These are phyloP conservation scores for Linum usitatissimum DNA, from an alignment of 345 rosid genomes.

Conservation along the genomic window DNA sequence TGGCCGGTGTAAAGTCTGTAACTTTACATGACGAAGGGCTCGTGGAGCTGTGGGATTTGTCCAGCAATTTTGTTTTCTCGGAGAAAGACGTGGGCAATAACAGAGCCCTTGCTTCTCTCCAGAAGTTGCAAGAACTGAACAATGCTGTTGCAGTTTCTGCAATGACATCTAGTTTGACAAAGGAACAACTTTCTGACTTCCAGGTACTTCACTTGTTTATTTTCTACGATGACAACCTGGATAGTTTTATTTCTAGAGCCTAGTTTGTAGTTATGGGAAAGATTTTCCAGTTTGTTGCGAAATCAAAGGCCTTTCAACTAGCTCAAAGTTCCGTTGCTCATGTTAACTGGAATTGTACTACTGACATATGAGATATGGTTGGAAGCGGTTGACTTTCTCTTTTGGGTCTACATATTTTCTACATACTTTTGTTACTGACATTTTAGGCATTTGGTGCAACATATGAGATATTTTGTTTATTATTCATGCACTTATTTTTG, in stretches of 20 bases:
- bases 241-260: too few species aligned
- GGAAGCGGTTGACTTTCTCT: too few species aligned
- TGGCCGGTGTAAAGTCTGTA: slow-evolving; percentile 97
- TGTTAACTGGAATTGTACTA: too few species aligned
- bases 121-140: slow-evolving; percentile 92
- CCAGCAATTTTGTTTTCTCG: slow-evolving; percentile 70
- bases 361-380: too few species aligned
- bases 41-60: slow-evolving; percentile 90
- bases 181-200: slow-evolving; percentile 68
- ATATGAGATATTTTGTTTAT: too few species aligned
- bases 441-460: too few species aligned
- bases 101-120: slow-evolving; percentile 89
- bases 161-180: slow-evolving; percentile 52
- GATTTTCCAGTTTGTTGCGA: too few species aligned
- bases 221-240: neutral
- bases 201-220: slow-evolving; percentile 37
- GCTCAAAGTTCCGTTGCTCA: too few species aligned
- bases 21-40: slow-evolving; percentile 79
- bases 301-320: too few species aligned
- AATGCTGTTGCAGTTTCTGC: slow-evolving; percentile 69
- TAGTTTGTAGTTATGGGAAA: too few species aligned
- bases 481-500: neutral
- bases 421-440: too few species aligned
- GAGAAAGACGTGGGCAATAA: slow-evolving; percentile 86
- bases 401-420: too few species aligned